These are phyloP conservation scores for Kwoniella pini DNA, from an alignment of 768 basidiomycete genomes.

Conservation along the genomic window DNA sequence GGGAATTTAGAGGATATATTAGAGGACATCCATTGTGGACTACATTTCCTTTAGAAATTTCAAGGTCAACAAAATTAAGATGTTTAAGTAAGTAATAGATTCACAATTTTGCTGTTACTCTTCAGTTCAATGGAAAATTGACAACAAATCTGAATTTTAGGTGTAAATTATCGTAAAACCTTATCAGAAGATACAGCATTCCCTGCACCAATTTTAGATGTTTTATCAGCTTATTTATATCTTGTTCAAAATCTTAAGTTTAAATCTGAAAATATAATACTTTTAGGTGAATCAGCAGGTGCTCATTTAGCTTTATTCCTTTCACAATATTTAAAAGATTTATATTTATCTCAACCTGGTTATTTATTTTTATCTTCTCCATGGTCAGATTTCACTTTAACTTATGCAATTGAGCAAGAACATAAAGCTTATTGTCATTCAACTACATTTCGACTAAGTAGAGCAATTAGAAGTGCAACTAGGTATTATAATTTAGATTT, in stretches of 20 bases:
- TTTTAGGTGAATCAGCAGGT: constrained; percentile 76
- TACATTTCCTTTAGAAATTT: constrained; percentile 38
- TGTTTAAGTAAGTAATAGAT: constrained; percentile 21
- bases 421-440: constrained; percentile 24
- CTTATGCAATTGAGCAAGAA: not conserved
- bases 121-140: no score
- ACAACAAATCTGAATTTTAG: constrained; percentile 6
- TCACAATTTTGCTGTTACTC: not conserved
- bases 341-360: constrained; percentile 31
- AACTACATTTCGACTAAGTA: constrained; percentile 8
- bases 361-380: constrained; percentile 29
- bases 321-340: constrained; percentile 45
- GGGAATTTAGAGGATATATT: constrained; percentile 29
- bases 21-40: constrained; percentile 39
- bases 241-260: constrained; percentile 63
- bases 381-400: constrained; percentile 39
- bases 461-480: constrained; percentile 12
- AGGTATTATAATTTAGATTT: constrained; percentile 13
- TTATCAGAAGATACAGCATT: constrained; percentile 63
- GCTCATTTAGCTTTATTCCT: constrained; percentile 64
- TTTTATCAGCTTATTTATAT: constrained; percentile 70
- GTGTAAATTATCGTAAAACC: constrained; percentile 71
- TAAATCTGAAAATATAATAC: constrained; percentile 63
- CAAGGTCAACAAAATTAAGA: constrained; percentile 21
- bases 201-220: constrained; percentile 73